Conservation (phyloP, 768 basidiomycete species). For the Russula abietina region DNA sequence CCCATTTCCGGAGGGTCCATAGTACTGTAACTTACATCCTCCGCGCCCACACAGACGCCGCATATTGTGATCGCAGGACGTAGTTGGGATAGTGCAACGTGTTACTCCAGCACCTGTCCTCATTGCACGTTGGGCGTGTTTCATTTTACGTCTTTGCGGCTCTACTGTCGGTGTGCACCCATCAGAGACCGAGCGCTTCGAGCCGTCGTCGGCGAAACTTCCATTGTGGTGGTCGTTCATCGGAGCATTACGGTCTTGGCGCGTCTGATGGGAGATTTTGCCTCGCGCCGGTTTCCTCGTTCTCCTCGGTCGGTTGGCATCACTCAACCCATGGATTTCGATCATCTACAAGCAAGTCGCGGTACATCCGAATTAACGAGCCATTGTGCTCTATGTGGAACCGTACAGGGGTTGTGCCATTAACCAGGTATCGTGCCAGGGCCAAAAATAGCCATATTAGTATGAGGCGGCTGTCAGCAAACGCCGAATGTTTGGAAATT, state of each 20-base stretch:
- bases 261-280: not conserved
- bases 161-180: not conserved
- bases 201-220: not conserved
- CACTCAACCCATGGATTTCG: not conserved
- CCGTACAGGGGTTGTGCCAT: not conserved
- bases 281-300: not conserved
- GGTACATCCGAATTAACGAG: not conserved
- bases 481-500: not conserved
- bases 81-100: slow-evolving; percentile 7
- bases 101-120: not conserved
- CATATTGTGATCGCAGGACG: slow-evolving; percentile 3
- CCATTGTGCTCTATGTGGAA: not conserved
- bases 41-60: not conserved
- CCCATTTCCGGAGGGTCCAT: not conserved
- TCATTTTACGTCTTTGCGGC: slow-evolving; percentile 4
- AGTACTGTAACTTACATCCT: slow-evolving; percentile 4
- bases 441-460: not conserved
- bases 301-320: not conserved
- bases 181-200: too few relatives aligned
- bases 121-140: not conserved
- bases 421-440: not conserved
- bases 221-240: not conserved
- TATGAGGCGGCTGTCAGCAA: not conserved
- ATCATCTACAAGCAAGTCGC: not conserved
- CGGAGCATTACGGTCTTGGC: not conserved